A percentile compares a stretch with the other conserved stretches of the same genome.
phyloP scores from a whole-genome alignment of 768 basidiomycete genomes.

The Leccinellum luteum region DNA sequence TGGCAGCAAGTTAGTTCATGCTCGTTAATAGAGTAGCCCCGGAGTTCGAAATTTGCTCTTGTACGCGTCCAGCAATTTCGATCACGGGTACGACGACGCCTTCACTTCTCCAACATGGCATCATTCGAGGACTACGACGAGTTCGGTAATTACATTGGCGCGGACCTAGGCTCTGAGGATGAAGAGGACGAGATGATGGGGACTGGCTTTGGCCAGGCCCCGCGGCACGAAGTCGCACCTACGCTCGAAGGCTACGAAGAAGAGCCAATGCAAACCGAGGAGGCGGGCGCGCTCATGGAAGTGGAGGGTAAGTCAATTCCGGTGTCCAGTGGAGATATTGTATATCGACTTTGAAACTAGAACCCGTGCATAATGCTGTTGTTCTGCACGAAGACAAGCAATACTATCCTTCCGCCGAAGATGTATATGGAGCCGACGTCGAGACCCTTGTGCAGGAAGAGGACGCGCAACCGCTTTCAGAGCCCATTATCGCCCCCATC shows the following conservation, averaged over 20 bases:
- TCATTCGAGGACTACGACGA: conserved; percentile 83
- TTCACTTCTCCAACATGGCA: conserved; percentile 38
- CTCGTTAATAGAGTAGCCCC: conserved; percentile 6
- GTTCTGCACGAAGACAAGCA: conserved; percentile 96
- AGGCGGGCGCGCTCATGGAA: conserved; percentile 76
- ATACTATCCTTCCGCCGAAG: conserved; percentile 91
- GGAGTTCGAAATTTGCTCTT: conserved; percentile 36
- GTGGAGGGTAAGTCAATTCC: conserved; percentile 60
- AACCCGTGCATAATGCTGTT: conserved; percentile 77
- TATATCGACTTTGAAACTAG: conserved; percentile 37
- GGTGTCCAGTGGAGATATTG: neutral
- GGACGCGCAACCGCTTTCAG: conserved; percentile 90
- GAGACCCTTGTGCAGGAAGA: conserved; percentile 98
- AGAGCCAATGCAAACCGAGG: conserved; percentile 53
- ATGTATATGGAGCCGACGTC: conserved; percentile 91
- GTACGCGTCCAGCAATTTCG: conserved; percentile 21
- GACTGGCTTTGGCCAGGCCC: conserved; percentile 42
- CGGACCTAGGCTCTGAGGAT: conserved; percentile 83
- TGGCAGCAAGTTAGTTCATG: neutral
- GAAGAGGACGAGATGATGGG: conserved; percentile 57
- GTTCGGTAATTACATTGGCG: conserved; percentile 98
- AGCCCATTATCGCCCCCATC: conserved; percentile 93
- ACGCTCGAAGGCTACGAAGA: conserved; percentile 86
- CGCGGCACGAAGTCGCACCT: conserved; percentile 39
- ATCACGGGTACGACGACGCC: conserved; percentile 6